Percentiles rank a stretch among this genome's conserved stretches.
These are phyloP conservation scores for Polyporus tsugae DNA, from an alignment of 1,284 basidiomycete species.

Conservation along the genomic window DNA sequence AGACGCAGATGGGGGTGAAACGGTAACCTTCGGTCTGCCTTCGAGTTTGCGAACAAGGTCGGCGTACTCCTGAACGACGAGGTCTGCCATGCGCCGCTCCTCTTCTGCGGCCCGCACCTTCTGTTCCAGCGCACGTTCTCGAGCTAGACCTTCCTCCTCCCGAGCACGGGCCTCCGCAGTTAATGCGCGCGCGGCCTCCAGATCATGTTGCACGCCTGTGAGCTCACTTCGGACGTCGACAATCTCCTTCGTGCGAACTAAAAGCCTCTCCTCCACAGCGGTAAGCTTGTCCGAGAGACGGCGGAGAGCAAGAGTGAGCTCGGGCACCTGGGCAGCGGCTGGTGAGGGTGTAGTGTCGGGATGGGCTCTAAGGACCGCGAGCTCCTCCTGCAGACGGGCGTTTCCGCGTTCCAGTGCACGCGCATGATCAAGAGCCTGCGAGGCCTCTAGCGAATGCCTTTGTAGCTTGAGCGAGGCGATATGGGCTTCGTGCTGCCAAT, in stretches of 20 bases:
- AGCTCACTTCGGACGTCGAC: conserved; percentile 52
- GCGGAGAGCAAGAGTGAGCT: conserved; percentile 71
- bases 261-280: conserved; percentile 61
- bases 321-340: conserved; percentile 59
- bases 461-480: conserved; percentile 71
- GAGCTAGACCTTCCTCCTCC: conserved; percentile 57
- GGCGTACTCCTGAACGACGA: conserved; percentile 74
- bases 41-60: conserved; percentile 70
- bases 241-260: conserved; percentile 58
- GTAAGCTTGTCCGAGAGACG: conserved; percentile 73
- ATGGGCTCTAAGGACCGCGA: conserved; percentile 58
- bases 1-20: conserved; percentile 27
- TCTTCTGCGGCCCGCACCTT: conserved; percentile 59
- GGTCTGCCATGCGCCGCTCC: conserved; percentile 65
- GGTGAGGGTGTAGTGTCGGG: conserved; percentile 54
- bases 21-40: conserved; percentile 45
- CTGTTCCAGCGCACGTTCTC: conserved; percentile 55
- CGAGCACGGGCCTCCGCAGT: conserved; percentile 56
- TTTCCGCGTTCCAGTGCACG: conserved; percentile 66
- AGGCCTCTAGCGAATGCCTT: conserved; percentile 61
- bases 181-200: conserved; percentile 60
- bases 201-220: conserved; percentile 50
- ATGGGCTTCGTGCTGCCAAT: conserved; percentile 71
- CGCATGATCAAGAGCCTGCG: conserved; percentile 56
- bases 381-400: conserved; percentile 57